A percentile compares a stretch with the other conserved stretches of the same genome.
Conservation (phyloP, 345 rosid genomes). For the Reutealis trisperma region DNA sequence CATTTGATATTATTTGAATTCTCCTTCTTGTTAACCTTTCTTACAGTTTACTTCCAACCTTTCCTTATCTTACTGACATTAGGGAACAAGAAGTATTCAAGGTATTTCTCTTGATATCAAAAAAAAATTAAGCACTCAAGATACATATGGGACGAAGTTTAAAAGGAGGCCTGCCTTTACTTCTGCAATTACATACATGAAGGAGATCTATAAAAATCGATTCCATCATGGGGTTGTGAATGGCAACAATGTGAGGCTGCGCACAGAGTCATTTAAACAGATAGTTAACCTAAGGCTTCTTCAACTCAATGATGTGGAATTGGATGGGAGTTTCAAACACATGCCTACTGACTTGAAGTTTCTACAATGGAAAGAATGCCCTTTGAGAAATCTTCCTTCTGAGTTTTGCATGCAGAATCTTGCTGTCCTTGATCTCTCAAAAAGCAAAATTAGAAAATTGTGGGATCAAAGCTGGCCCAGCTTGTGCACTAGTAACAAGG, state of each 20-base stretch:
- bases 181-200: conserved; percentile 21
- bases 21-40: background rate
- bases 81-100: no score
- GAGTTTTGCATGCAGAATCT: conserved; percentile 39
- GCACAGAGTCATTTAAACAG: conserved; percentile 37
- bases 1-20: background rate
- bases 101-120: background rate
- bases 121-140: conserved; percentile 7
- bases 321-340: conserved; percentile 50
- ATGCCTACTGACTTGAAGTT: conserved; percentile 59
- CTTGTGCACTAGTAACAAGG: conserved; percentile 24
- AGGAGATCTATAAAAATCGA: conserved; percentile 5
- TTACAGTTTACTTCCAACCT: background rate
- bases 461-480: conserved; percentile 19
- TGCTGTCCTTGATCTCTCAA: conserved; percentile 73
- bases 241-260: conserved; percentile 27
- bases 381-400: conserved; percentile 44
- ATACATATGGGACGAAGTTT: background rate
- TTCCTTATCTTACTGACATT: background rate
- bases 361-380: conserved; percentile 71
- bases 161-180: background rate
- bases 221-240: conserved; percentile 15
- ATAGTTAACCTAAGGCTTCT: conserved; percentile 63
- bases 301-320: conserved; percentile 50
- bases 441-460: conserved; percentile 44